phyloP scores from a whole-genome alignment of 1,139 yeast genomes.

The Hemisphaericaspora lyxosophila region DNA sequence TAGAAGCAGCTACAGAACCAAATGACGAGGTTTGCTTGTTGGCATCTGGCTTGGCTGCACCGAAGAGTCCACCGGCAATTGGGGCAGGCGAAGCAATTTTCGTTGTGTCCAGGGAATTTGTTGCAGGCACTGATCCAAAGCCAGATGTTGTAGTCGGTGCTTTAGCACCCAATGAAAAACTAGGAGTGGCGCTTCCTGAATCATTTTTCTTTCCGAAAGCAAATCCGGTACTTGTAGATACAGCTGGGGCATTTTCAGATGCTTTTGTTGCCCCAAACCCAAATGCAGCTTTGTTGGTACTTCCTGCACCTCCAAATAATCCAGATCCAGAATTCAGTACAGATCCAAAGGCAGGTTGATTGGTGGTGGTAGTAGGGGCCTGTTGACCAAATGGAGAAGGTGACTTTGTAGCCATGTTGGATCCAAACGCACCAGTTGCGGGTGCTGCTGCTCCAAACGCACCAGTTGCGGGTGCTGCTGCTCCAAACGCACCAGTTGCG shows the following conservation, averaged over 20 bases:
- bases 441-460: constrained; percentile 9
- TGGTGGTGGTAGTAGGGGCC: neutral
- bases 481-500: constrained; percentile 3
- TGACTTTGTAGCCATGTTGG: constrained; percentile 14
- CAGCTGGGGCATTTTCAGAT: constrained; percentile 7
- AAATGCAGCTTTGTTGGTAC: constrained; percentile 2
- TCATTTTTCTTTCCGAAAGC: no score
- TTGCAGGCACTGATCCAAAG: neutral
- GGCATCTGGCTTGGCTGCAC: constrained; percentile 9
- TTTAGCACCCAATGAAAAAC: neutral
- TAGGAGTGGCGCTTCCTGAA: neutral
- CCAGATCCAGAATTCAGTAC: neutral
- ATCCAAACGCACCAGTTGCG: constrained; percentile 8
- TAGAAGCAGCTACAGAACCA: constrained; percentile 20
- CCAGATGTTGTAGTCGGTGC: constrained; percentile 1
- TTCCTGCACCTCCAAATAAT: constrained; percentile 1
- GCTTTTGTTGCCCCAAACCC: constrained; percentile 3
- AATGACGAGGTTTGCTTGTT: constrained; percentile 13
- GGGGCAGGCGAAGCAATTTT: constrained; percentile 17
- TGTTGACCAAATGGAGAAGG: constrained; percentile 19
- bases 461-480: neutral
- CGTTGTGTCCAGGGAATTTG: constrained; percentile 15
- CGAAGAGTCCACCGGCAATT: neutral
- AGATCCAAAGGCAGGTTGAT: constrained; percentile 10
- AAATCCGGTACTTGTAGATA: neutral